A percentile compares a stretch with the other conserved stretches of the same genome.
Evolutionary conservation across 2,329 filamentous ascomycete genomes (phyloP).

Genomic region (Apiospora pterosperma): DNA sequence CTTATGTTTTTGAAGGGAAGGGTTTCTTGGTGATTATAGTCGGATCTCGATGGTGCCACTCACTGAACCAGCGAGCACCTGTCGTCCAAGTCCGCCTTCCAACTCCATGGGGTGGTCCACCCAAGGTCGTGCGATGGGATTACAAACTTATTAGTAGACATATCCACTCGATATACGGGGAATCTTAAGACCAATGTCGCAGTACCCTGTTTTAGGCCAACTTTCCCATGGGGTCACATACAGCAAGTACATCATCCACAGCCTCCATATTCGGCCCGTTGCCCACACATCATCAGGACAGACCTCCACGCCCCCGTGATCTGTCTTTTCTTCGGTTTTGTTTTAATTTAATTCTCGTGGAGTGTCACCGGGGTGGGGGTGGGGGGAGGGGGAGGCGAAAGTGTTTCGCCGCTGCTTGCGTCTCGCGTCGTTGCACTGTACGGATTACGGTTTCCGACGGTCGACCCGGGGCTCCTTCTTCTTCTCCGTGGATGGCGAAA

Average conservation of each 20-base stretch:
- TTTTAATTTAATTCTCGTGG: not conserved
- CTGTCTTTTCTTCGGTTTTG: not conserved
- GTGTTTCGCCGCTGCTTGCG: not conserved
- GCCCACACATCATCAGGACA: not conserved
- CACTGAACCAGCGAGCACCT: not conserved
- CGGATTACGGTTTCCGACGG: not conserved
- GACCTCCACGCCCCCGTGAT: not conserved
- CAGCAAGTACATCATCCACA: not conserved
- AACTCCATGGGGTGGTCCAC: not conserved
- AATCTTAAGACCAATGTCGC: not conserved
- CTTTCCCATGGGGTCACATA: slow-evolving; percentile 1
- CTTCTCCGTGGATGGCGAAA: not conserved
- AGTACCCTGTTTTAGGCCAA: not conserved
- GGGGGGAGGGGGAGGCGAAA: too few relatives aligned
- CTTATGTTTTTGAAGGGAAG: not conserved
- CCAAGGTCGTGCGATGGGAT: not conserved
- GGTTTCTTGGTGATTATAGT: not conserved
- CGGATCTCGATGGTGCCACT: not conserved
- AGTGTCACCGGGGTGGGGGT: not conserved
- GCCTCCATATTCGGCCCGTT: not conserved
- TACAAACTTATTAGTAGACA: too few relatives aligned
- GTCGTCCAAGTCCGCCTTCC: not conserved
- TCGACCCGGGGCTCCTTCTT: not conserved
- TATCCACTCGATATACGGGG: not conserved
- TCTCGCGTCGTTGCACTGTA: not conserved